phyloP scores from a whole-genome alignment of 2,329 filamentous ascomycete genomes.

The Orbilia blumenaviensis region DNA sequence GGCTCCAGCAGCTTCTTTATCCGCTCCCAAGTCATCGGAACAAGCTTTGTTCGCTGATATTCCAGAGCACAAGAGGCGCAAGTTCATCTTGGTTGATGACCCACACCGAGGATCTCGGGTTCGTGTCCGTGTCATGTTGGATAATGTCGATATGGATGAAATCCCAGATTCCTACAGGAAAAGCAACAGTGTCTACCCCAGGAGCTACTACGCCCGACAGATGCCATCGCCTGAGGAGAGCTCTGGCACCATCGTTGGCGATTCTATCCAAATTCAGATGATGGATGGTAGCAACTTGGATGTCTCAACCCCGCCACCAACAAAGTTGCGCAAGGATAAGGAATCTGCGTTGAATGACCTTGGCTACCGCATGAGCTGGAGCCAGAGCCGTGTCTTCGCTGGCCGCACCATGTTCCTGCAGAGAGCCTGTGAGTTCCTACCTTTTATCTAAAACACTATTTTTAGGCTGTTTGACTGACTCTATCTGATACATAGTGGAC shows the following conservation, averaged over 20 bases:
- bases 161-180: constrained; percentile 96
- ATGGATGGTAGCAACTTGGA: constrained; percentile 76
- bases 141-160: constrained; percentile 91
- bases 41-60: constrained; percentile 84
- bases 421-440: constrained; percentile 77
- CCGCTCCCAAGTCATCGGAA: constrained; percentile 68
- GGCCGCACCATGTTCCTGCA: constrained; percentile 87
- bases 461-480: constrained; percentile 24
- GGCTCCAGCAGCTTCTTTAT: constrained; percentile 53
- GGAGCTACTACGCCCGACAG: constrained; percentile 74
- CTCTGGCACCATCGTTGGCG: constrained; percentile 68
- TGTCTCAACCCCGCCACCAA: constrained; percentile 78
- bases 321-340: constrained; percentile 74
- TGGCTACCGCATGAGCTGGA: constrained; percentile 95
- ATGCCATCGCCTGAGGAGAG: constrained; percentile 87
- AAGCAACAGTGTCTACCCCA: constrained; percentile 86
- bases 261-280: constrained; percentile 69
- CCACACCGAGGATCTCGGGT: constrained; percentile 80
- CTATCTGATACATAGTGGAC: constrained; percentile 71
- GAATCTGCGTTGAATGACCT: constrained; percentile 93
- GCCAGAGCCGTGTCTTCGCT: constrained; percentile 90
- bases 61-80: constrained; percentile 88
- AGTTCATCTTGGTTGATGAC: constrained; percentile 96
- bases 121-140: constrained; percentile 89
- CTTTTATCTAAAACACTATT: constrained; percentile 2